Base-by-base conservation (phyloP, 352 stramenopile genomes). In the Pythium monospermum region DNA sequence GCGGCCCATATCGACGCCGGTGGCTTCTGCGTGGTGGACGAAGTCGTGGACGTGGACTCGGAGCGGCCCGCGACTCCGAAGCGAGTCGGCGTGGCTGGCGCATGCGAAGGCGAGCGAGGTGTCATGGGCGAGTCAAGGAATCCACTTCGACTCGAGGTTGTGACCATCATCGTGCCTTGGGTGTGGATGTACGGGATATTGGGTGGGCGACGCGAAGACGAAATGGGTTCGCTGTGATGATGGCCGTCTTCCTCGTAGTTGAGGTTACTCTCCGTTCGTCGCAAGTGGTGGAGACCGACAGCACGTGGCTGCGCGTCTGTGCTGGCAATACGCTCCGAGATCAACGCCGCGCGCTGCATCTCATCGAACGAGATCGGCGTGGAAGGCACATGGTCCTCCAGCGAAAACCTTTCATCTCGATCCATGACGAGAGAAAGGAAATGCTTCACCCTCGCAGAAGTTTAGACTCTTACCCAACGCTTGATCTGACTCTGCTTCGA, bases 291-390 rank as follows among this genome's bases (percentile, higher is more conserved):
- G 36, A 64, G 48, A 6, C 48, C 56, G 21, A 64, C 49, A 27
- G 56, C 43, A 19, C 32, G 57, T 21, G 57, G 37, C 36, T 59
- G 57, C 7, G 50, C n/a, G 49, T 57, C 32, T n/a, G 56, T 43
- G 36, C 33, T 54, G 13, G 50, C 54, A 30, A 66, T 61, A 18
- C 58, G 50, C 58, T 61, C 40, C 8, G 50, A 57, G 58, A 66
- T 66, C 4, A 66, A 39, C 27, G 58, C 58, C 6, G 58, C 58
- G 40, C 58, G 58, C 44, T 60, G 45, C 22, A 53, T 27, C 40
- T 66, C 58, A 40, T 60, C 58, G 31, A 43, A 2, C 2, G 58
- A 61, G 46, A 66, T 66, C 16, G 56, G 43, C 28, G 49, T 64
- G 15, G 42, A 58, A 40, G 56, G 48, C 48, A 64, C 43, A 45